Conservation (phyloP, 108 stramenopile genomes). For the Fistulifera solaris region DNA sequence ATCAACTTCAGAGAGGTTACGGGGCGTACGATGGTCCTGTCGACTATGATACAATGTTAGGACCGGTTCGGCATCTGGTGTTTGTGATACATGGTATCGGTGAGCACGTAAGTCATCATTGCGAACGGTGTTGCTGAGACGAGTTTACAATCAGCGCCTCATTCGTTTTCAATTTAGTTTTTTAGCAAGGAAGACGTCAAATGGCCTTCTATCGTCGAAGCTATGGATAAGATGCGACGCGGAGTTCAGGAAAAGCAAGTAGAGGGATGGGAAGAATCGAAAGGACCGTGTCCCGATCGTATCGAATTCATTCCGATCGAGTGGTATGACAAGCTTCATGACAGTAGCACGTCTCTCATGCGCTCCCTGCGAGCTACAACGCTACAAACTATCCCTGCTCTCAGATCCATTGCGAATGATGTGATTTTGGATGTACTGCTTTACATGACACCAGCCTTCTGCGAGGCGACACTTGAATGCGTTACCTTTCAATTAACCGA, state of each 20-base stretch:
- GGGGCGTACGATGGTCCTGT: conserved; percentile 50
- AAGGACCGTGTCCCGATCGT: conserved; percentile 46
- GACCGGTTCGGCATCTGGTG: conserved; percentile 58
- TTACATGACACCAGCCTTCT: conserved; percentile 69
- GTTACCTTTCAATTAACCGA: conserved; percentile 60
- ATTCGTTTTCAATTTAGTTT: conserved; percentile 20
- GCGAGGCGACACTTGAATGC: conserved; percentile 58
- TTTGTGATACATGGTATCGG: conserved; percentile 92
- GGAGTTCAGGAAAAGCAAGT: conserved; percentile 49
- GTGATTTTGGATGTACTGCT: conserved; percentile 49
- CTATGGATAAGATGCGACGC: conserved; percentile 31
- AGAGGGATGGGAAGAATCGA: conserved; percentile 48
- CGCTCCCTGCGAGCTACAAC: conserved; percentile 60
- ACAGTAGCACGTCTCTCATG: conserved; percentile 45
- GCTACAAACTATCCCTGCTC: conserved; percentile 58
- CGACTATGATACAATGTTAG: conserved; percentile 63
- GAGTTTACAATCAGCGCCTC: too few species aligned
- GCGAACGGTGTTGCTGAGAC: not conserved
- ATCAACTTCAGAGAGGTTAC: conserved; percentile 67
- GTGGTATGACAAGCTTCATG: conserved; percentile 77
- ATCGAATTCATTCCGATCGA: conserved; percentile 80
- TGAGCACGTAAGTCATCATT: conserved; percentile 15
- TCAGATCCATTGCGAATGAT: conserved; percentile 81
- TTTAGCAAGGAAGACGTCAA: conserved; percentile 45
- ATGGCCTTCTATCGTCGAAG: conserved; percentile 36